Percentiles rank a stretch among this genome's conserved stretches.
phyloP scores from a whole-genome alignment of 164 flowering plant genomes.

The Aristolochia fimbriata region DNA sequence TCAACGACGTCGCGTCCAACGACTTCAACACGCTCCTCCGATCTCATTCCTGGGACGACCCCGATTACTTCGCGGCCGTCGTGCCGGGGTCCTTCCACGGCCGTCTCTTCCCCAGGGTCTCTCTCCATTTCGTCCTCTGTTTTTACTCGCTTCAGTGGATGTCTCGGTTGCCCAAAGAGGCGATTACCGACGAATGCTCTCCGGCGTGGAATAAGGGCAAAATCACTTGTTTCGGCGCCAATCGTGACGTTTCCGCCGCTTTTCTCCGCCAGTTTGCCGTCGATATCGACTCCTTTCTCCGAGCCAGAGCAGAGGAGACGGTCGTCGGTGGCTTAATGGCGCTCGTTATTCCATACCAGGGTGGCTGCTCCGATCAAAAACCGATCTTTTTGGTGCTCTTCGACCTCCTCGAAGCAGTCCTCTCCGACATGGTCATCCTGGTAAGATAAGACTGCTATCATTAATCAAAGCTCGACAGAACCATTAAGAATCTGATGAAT shows the following conservation, averaged over 20 bases:
- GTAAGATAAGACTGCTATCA: no score
- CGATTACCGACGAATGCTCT: conserved; percentile 9
- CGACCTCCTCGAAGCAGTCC: neutral
- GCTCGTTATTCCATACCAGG: neutral
- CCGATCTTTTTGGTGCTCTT: neutral
- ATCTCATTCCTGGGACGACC: conserved; percentile 8
- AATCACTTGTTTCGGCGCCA: conserved; percentile 8
- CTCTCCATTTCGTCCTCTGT: conserved; percentile 16
- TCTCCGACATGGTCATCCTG: conserved; percentile 1
- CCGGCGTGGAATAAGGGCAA: conserved; percentile 26
- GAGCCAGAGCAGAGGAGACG: conserved; percentile 20
- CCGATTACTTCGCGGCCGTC: conserved; percentile 10
- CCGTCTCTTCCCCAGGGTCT: conserved; percentile 13
- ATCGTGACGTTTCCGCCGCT: conserved; percentile 15
- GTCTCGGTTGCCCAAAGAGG: conserved; percentile 14
- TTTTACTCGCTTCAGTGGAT: conserved; percentile 16
- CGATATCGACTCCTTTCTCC: conserved; percentile 16
- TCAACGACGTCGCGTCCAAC: conserved; percentile 12
- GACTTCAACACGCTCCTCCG: conserved; percentile 19
- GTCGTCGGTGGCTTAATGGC: conserved; percentile 16
- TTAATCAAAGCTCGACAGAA: no score
- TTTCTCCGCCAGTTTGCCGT: conserved; percentile 11
- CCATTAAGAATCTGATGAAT: no score
- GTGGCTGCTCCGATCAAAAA: neutral
- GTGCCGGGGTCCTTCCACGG: conserved; percentile 18